Evolutionary conservation across 2,329 filamentous ascomycete genomes (phyloP).

Genomic region (Gaeumannomyces sp.): DNA sequence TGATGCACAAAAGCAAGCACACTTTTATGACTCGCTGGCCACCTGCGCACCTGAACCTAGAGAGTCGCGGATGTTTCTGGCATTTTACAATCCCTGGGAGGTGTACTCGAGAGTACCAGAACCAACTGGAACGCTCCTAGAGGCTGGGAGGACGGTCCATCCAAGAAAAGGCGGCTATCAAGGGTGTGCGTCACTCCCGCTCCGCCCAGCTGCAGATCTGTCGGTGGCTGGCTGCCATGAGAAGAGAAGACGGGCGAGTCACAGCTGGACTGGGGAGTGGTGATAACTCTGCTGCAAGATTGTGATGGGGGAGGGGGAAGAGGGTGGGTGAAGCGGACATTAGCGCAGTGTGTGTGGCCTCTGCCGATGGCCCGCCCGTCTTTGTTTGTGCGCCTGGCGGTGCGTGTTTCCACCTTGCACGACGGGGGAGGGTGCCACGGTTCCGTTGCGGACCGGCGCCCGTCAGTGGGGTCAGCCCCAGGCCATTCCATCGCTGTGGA

Average conservation of each 20-base stretch:
- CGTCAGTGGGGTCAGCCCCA: not conserved
- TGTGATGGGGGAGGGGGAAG: not conserved
- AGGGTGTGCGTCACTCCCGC: slow-evolving; percentile 1
- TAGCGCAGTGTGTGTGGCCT: slow-evolving; percentile 1
- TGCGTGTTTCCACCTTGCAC: not conserved
- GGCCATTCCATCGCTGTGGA: not conserved
- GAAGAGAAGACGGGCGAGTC: not conserved
- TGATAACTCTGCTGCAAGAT: not conserved
- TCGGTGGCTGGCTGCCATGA: not conserved
- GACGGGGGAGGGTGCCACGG: not conserved
- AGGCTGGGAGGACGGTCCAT: no score
- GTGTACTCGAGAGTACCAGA: no score
- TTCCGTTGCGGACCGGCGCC: not conserved
- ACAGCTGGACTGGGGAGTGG: not conserved
- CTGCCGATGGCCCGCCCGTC: not conserved
- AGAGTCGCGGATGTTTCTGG: not conserved
- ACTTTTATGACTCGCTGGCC: not conserved
- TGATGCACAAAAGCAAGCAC: not conserved
- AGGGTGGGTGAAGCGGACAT: not conserved
- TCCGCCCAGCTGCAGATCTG: not conserved
- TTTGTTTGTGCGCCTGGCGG: not conserved
- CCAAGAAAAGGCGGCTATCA: no score
- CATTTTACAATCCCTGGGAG: no score
- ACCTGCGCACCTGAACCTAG: not conserved
- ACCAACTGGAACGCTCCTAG: not conserved